Evolutionary conservation across 441 rosid species (phyloP).

Genomic region (Corymbia citriodora): DNA sequence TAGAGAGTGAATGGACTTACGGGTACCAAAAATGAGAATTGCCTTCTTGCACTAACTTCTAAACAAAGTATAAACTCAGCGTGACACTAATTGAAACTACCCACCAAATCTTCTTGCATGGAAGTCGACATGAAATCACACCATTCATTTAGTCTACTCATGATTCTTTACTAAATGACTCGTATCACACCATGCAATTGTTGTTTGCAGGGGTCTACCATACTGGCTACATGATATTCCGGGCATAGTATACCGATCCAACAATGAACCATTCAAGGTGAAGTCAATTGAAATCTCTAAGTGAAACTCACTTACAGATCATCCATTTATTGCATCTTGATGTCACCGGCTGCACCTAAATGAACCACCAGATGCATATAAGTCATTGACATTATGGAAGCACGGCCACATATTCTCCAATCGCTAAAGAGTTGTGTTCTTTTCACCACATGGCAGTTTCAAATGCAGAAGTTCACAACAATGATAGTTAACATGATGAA

Average conservation of each 20-base stretch:
- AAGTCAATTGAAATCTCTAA: neutral
- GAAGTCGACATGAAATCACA: neutral
- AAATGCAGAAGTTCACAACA: slow-evolving; percentile 58
- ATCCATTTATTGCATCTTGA: neutral
- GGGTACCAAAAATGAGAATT: slow-evolving; percentile 15
- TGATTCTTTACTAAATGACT: neutral
- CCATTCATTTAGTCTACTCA: neutral
- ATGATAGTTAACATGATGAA: slow-evolving; percentile 67
- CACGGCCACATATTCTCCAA: neutral
- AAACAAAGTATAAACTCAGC: neutral
- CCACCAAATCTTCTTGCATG: neutral
- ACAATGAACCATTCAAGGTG: slow-evolving; percentile 39
- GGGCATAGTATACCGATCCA: slow-evolving; percentile 30
- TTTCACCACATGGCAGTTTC: slow-evolving; percentile 26
- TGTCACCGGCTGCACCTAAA: neutral
- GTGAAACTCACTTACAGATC: neutral
- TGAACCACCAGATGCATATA: neutral
- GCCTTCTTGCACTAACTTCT: neutral
- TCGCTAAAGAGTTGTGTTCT: neutral
- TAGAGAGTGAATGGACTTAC: slow-evolving; percentile 44
- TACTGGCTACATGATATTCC: slow-evolving; percentile 41
- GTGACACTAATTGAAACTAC: neutral
- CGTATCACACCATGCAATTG: neutral
- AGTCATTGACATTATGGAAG: neutral
- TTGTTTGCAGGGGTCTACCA: slow-evolving; percentile 30